Evolutionary conservation across 2,329 filamentous ascomycete species (phyloP).

Genomic region (Curvularia eragrostidis): DNA sequence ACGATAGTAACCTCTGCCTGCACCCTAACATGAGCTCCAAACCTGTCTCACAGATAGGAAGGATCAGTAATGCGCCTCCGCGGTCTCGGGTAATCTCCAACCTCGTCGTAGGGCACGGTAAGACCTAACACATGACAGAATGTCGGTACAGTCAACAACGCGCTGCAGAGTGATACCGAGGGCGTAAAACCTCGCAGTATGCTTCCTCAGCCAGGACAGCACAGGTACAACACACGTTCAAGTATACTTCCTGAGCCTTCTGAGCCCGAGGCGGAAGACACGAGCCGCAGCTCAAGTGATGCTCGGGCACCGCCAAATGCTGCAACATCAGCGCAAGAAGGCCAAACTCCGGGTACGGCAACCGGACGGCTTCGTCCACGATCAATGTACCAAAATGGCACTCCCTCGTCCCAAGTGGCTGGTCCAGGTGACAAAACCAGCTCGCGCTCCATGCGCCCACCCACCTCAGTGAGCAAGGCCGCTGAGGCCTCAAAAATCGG

Average conservation of each 20-base stretch:
- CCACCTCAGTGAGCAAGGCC: slow-evolving; percentile 28
- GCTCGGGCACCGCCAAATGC: neutral
- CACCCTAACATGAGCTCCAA: slow-evolving; percentile 29
- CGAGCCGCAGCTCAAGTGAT: neutral
- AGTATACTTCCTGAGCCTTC: slow-evolving; percentile 12
- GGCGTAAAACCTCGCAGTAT: slow-evolving; percentile 34
- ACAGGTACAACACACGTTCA: slow-evolving; percentile 25
- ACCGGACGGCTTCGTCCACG: slow-evolving; percentile 36
- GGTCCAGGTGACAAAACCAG: slow-evolving; percentile 14
- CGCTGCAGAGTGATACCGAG: slow-evolving; percentile 21
- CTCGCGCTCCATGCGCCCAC: slow-evolving; percentile 26
- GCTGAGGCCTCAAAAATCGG: slow-evolving; percentile 25
- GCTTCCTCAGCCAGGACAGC: slow-evolving; percentile 43
- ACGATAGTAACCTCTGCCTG: slow-evolving; percentile 32
- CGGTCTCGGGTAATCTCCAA: slow-evolving; percentile 13
- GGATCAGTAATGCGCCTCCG: slow-evolving; percentile 18
- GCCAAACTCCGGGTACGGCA: slow-evolving; percentile 5
- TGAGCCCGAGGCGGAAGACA: slow-evolving; percentile 6
- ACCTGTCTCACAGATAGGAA: slow-evolving; percentile 23
- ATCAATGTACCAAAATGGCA: slow-evolving; percentile 40
- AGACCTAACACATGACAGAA: slow-evolving; percentile 16
- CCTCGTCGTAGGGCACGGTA: neutral
- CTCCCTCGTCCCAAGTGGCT: slow-evolving; percentile 15
- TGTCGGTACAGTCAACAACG: neutral
- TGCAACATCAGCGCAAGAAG: slow-evolving; percentile 2